Evolutionary conservation across 768 basidiomycete species (phyloP).

Genomic region (Chlorophyllum brunneum): DNA sequence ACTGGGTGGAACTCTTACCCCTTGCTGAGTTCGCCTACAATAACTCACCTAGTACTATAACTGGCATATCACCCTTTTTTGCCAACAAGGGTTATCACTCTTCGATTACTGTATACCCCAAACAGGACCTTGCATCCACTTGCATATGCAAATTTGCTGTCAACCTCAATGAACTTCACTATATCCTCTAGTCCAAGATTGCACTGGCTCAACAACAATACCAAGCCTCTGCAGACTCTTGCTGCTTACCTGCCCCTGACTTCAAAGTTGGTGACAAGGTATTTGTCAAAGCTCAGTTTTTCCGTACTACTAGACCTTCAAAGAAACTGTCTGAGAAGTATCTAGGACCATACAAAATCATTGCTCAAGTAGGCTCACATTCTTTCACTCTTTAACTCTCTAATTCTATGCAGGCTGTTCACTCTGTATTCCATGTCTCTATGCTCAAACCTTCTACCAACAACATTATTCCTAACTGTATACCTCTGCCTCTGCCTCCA

Average conservation of each 20-base stretch:
- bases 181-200: neutral
- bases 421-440: conserved; percentile 21
- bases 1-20: no score
- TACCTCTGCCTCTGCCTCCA: neutral
- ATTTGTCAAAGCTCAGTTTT: no score
- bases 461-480: no score
- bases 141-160: conserved; percentile 3
- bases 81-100: conserved; percentile 30
- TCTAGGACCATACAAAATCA: conserved; percentile 19
- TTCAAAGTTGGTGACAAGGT: conserved; percentile 15
- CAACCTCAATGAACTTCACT: conserved; percentile 7
- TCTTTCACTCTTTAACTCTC: conserved; percentile 21
- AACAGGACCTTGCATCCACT: conserved; percentile 7
- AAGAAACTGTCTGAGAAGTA: conserved; percentile 20
- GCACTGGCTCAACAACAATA: neutral
- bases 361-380: conserved; percentile 16
- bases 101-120: neutral
- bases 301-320: no score
- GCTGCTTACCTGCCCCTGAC: neutral
- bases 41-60: no score
- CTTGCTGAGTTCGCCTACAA: no score
- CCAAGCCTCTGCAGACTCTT: neutral
- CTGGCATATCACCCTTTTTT: conserved; percentile 31
- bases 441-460: no score
- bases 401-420: conserved; percentile 15